Evolutionary conservation across 352 stramenopile species (phyloP), one percentile per base, ranked within the genome.

Genomic region (Pythium phragmitis): DNA sequence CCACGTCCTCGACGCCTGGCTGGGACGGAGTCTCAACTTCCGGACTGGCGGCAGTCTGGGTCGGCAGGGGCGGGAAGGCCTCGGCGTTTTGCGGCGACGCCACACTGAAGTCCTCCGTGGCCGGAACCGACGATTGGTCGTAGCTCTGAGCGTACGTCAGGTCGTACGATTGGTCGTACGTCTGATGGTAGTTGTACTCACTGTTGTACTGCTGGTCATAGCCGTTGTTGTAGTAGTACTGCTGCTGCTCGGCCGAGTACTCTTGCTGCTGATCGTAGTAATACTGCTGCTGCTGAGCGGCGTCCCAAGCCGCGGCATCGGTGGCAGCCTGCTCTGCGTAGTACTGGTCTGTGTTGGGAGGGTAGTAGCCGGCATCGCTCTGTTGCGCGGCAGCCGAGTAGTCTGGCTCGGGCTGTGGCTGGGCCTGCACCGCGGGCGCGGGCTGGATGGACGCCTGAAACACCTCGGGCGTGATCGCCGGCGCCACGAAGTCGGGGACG

Each of bases 401-500:
- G 46, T 70, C 55, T 30, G 64, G 53, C 49, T 70, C 56, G 9
- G 56, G 50, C 48, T 65, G 58, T 36, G 34, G 58, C 54, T 65
- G 58, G 30, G 34, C 21, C 63, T 65, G 48, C n/a, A 28, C 7
- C 16, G 21, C 19, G 8, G 50, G 50, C 19, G 41, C 28, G 23
- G 41, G 55, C 47, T 60, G 58, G 48, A 60, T 67, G 5, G 50
- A 55, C 13, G 57, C 54, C 66, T 70, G 63, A 41, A 70, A 65
- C 21, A 70, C 63, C 16, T 65, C 42, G 1, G 63, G 56, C 41
- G 55, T 49, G 41, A 65, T 65, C 23, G 60, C 60, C 5, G 66
- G 55, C 0, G 60, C 28, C 19, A 66, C 67, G 48, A 75, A 73
- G 26, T 65, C 73, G 0, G 73, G 73, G 12, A 72, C 69, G 16